A percentile compares a stretch with the other conserved stretches of the same genome.
phyloP scores from a whole-genome alignment of 768 basidiomycete genomes.

The Peribolospora kevripleyi region DNA sequence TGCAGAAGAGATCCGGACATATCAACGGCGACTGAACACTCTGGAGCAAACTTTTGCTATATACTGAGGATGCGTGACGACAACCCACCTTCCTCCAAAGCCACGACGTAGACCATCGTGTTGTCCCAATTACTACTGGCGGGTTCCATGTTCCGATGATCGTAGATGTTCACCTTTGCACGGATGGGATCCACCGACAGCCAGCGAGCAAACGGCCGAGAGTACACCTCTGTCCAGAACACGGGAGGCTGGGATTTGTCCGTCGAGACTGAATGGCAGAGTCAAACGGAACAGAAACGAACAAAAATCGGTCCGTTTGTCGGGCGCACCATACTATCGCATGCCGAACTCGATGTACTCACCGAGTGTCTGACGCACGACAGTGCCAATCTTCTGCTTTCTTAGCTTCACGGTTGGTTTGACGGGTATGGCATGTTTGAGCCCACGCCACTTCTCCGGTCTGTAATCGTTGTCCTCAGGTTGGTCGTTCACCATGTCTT shows the following conservation, averaged over 20 bases:
- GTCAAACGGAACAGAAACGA: background rate
- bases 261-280: background rate
- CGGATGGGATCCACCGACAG: constrained; percentile 75
- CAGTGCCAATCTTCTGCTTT: constrained; percentile 11
- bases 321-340: too few relatives aligned
- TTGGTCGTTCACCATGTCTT: too few relatives aligned
- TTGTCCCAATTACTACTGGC: constrained; percentile 12
- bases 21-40: background rate
- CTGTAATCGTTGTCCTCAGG: background rate
- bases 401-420: constrained; percentile 6
- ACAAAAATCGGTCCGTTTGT: background rate
- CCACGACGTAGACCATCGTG: constrained; percentile 81
- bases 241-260: constrained; percentile 36
- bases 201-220: constrained; percentile 73
- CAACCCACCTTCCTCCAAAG: constrained; percentile 48
- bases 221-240: constrained; percentile 95
- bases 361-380: constrained; percentile 6
- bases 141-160: constrained; percentile 31
- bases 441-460: background rate
- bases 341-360: too few relatives aligned
- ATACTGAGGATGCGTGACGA: background rate
- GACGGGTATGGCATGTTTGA: background rate
- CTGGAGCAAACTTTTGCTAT: too few relatives aligned
- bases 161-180: constrained; percentile 56
- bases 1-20: constrained; percentile 4